phyloP scores from a whole-genome alignment of 192 early-diverging fungal genomes.

The Paraglomus brasilianum region DNA sequence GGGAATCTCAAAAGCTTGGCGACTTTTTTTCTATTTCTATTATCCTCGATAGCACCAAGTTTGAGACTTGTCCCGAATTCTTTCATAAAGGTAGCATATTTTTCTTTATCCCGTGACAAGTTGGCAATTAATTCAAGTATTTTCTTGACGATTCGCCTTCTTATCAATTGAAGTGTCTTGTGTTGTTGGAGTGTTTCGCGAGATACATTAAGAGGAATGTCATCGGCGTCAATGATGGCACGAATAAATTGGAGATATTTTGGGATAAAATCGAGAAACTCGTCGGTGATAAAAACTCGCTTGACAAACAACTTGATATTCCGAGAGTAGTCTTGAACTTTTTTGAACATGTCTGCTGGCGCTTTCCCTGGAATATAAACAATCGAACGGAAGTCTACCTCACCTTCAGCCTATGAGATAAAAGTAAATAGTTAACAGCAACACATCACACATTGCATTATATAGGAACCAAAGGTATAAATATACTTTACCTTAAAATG shows the following conservation, averaged over 20 bases:
- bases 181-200: conserved; percentile 95
- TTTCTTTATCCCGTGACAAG: conserved; percentile 64
- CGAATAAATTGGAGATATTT: conserved; percentile 90
- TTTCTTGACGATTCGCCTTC: conserved; percentile 87
- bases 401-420: conserved; percentile 72
- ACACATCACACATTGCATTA: background rate
- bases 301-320: conserved; percentile 94
- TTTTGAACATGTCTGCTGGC: conserved; percentile 55
- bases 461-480: background rate
- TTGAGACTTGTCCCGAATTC: conserved; percentile 78
- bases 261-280: conserved; percentile 81
- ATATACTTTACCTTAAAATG: conserved; percentile 69
- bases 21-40: conserved; percentile 67
- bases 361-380: conserved; percentile 78
- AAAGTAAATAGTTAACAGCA: background rate
- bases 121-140: conserved; percentile 81
- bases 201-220: conserved; percentile 97
- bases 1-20: conserved; percentile 79
- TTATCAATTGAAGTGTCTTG: conserved; percentile 74
- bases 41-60: conserved; percentile 88
- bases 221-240: conserved; percentile 94
- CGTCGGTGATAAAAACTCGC: conserved; percentile 96
- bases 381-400: conserved; percentile 85
- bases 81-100: conserved; percentile 70
- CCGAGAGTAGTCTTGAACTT: conserved; percentile 41